Conservation (phyloP, 2,329 filamentous ascomycete genomes). For the Ophiostoma piceae region DNA sequence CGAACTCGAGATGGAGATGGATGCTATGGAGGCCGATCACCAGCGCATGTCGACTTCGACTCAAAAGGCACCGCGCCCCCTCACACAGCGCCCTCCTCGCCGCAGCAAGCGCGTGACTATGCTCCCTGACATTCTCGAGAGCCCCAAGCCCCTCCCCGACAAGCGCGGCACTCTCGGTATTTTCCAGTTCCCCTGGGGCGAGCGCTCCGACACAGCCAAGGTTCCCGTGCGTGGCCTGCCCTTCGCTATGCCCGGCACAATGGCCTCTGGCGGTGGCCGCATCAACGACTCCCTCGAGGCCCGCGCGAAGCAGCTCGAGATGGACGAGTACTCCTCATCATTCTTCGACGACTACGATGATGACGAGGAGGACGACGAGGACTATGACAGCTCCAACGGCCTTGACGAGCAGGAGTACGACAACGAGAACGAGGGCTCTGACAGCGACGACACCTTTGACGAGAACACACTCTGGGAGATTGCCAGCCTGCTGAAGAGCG, state of each 20-base stretch:
- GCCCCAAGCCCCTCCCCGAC: conserved; percentile 53
- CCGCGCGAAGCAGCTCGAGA: conserved; percentile 36
- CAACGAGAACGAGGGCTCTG: conserved; percentile 31
- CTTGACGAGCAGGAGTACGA: conserved; percentile 37
- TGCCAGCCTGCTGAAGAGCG: conserved; percentile 52
- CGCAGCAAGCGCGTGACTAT: conserved; percentile 53
- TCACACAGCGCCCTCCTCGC: conserved; percentile 50
- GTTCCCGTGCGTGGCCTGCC: conserved; percentile 26
- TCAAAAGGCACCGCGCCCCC: conserved; percentile 37
- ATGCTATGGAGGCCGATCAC: conserved; percentile 15
- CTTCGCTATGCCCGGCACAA: conserved; percentile 49
- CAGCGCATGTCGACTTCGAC: conserved; percentile 17
- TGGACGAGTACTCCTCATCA: conserved; percentile 43
- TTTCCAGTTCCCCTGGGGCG: conserved; percentile 63
- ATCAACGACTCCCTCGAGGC: conserved; percentile 34
- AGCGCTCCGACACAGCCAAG: conserved; percentile 53
- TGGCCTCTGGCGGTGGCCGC: conserved; percentile 42
- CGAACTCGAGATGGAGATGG: conserved; percentile 19
- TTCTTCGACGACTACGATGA: conserved; percentile 60
- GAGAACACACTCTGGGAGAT: conserved; percentile 61
- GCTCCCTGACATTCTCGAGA: conserved; percentile 60
- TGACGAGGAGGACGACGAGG: conserved; percentile 38
- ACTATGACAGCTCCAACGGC: conserved; percentile 33
- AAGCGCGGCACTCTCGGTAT: conserved; percentile 57
- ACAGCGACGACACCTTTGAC: conserved; percentile 51